Percentiles rank a stretch among this genome's conserved stretches.
Conservation (phyloP, 148 eudicot genomes). For the Heliamphora exappendiculata region DNA sequence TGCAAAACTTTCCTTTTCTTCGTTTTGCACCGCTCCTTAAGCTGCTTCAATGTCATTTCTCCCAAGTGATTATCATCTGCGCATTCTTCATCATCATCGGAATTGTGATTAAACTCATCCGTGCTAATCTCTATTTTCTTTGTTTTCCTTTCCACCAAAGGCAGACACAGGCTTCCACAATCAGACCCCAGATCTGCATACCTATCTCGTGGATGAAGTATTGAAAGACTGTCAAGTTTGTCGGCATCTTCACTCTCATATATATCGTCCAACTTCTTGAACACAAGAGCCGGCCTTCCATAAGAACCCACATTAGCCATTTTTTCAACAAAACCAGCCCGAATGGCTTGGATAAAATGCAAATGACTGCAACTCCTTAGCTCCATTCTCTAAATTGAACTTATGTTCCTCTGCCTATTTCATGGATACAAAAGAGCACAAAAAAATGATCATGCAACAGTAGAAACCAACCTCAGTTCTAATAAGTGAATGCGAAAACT, state of each 20-base stretch:
- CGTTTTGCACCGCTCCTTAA: constrained; percentile 35
- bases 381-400: constrained; percentile 28
- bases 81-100: constrained; percentile 6
- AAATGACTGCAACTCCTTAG: constrained; percentile 42
- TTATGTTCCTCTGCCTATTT: constrained; percentile 2
- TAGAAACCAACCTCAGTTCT: background rate
- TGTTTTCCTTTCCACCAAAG: constrained; percentile 18
- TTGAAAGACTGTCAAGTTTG: constrained; percentile 9
- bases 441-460: background rate
- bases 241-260: constrained; percentile 27
- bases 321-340: constrained; percentile 35
- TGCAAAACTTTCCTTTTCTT: constrained; percentile 42
- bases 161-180: constrained; percentile 10
- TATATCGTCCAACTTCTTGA: constrained; percentile 40
- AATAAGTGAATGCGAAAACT: background rate
- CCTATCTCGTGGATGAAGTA: constrained; percentile 23
- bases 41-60: constrained; percentile 43
- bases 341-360: constrained; percentile 45
- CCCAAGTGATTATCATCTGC: constrained; percentile 26
- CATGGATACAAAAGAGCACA: background rate
- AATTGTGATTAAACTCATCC: background rate
- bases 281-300: constrained; percentile 38
- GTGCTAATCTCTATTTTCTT: constrained; percentile 14
- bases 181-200: constrained; percentile 19
- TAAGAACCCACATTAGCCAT: constrained; percentile 30